These are phyloP conservation scores for Heliamphora pulchella DNA, from an alignment of 179 eudicot genomes.

Conservation along the genomic window DNA sequence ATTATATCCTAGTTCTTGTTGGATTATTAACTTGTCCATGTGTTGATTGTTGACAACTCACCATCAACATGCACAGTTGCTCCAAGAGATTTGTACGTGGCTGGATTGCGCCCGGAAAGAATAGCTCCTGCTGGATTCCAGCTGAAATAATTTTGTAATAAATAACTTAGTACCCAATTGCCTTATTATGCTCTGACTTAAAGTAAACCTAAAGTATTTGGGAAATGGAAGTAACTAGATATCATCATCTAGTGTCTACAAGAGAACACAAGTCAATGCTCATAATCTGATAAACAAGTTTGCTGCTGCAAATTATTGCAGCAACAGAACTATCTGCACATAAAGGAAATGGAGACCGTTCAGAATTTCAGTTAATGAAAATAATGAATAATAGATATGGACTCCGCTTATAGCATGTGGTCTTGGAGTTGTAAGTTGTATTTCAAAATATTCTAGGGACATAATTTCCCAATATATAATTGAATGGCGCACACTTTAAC, in stretches of 20 bases:
- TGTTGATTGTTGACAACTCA: conserved; percentile 31
- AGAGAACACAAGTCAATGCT: conserved; percentile 10
- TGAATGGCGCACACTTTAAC: not conserved
- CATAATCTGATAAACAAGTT: not conserved
- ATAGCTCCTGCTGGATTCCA: conserved; percentile 99
- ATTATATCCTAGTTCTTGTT: not conserved
- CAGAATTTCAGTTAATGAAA: not conserved
- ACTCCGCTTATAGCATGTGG: not conserved
- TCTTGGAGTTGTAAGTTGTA: not conserved
- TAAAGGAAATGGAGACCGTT: conserved; percentile 5
- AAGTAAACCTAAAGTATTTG: conserved; percentile 6
- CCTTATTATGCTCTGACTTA: conserved; percentile 8
- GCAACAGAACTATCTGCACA: not conserved
- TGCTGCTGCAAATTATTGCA: not conserved
- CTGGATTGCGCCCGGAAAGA: conserved; percentile 85
- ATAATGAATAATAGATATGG: not conserved
- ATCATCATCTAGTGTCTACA: not conserved
- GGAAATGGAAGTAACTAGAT: not conserved
- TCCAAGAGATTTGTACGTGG: conserved; percentile 65
- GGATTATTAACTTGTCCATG: not conserved
- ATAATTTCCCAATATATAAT: not conserved
- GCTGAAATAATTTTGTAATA: conserved; percentile 30
- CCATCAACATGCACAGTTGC: conserved; percentile 63
- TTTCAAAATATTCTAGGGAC: not conserved
- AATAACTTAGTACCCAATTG: not conserved